Evolutionary conservation across 371 early-diverging fungal species (phyloP).

Genomic region (Batkoa obscura): DNA sequence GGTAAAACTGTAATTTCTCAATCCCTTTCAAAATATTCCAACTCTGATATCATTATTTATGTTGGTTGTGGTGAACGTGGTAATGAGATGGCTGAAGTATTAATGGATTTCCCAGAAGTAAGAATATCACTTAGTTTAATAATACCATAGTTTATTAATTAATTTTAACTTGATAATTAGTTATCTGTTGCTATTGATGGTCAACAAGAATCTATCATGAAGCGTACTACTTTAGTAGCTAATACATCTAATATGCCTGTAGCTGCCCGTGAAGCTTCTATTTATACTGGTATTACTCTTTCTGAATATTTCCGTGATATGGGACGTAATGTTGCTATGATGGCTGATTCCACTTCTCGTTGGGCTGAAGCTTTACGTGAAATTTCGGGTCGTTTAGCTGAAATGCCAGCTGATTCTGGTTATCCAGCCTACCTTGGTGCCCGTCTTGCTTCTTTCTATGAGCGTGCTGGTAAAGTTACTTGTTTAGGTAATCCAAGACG

Average conservation of each 20-base stretch:
- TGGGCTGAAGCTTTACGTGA: slow-evolving; percentile 99
- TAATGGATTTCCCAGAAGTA: slow-evolving; percentile 99
- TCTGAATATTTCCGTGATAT: slow-evolving; percentile 99
- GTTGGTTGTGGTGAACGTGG: slow-evolving; percentile 99
- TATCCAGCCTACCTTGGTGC: slow-evolving; percentile 99
- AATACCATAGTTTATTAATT: not conserved
- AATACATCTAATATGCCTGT: slow-evolving; percentile 99
- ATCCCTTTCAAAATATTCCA: slow-evolving; percentile 98
- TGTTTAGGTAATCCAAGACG: slow-evolving; percentile 93
- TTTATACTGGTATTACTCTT: slow-evolving; percentile 99
- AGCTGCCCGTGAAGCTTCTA: slow-evolving; percentile 99
- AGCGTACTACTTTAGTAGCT: slow-evolving; percentile 98
- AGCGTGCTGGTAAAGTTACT: slow-evolving; percentile 95
- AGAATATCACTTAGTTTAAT: not conserved
- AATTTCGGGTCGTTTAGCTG: slow-evolving; percentile 99
- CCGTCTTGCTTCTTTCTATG: slow-evolving; percentile 99
- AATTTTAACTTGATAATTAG: slow-evolving; percentile 12
- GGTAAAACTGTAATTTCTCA: slow-evolving; percentile 99
- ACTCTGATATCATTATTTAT: slow-evolving; percentile 99
- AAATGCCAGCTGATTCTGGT: slow-evolving; percentile 99
- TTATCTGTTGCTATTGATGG: slow-evolving; percentile 82
- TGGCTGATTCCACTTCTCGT: slow-evolving; percentile 99
- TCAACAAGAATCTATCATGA: slow-evolving; percentile 97
- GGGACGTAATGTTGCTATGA: slow-evolving; percentile 99
- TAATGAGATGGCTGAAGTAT: slow-evolving; percentile 99